Conservation (phyloP, 768 basidiomycete genomes). For the Rhizopogon vesiculosus region DNA sequence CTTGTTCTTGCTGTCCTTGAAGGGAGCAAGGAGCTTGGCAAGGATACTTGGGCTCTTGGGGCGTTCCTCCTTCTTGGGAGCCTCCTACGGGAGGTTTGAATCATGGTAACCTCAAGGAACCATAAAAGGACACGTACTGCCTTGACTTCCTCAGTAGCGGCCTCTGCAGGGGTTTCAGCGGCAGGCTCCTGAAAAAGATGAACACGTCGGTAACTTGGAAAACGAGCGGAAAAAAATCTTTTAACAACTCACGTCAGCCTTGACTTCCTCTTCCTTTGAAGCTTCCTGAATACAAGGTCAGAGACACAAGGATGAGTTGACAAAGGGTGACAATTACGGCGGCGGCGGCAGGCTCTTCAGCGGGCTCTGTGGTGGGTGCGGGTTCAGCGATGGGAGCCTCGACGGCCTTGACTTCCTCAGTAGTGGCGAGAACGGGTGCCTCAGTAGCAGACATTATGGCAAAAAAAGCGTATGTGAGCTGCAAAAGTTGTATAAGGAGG, state of each 20-base stretch:
- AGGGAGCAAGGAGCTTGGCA: constrained; percentile 72
- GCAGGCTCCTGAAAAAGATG: constrained; percentile 30
- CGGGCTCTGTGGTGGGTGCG: constrained; percentile 23
- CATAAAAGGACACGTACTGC: constrained; percentile 23
- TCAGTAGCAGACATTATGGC: constrained; percentile 84
- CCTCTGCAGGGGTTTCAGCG: constrained; percentile 17
- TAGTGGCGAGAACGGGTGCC: constrained; percentile 34
- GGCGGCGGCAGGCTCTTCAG: constrained; percentile 24
- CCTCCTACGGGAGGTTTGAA: constrained; percentile 27
- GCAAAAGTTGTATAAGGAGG: background rate
- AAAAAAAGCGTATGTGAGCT: constrained; percentile 54
- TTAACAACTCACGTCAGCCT: constrained; percentile 30
- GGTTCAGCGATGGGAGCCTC: constrained; percentile 34
- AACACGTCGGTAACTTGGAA: background rate
- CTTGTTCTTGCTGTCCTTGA: constrained; percentile 54
- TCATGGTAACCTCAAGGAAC: constrained; percentile 13
- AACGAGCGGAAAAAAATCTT: too few relatives aligned
- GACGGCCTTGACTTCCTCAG: constrained; percentile 50
- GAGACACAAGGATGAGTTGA: background rate
- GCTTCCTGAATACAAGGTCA: constrained; percentile 28
- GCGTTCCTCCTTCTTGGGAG: constrained; percentile 68
- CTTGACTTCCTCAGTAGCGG: constrained; percentile 40
- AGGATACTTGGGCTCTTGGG: constrained; percentile 80
- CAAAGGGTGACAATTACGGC: constrained; percentile 20
- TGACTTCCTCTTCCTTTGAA: constrained; percentile 35